phyloP scores from a whole-genome alignment of 2,329 filamentous ascomycete species.

The Balansia obtecta region DNA sequence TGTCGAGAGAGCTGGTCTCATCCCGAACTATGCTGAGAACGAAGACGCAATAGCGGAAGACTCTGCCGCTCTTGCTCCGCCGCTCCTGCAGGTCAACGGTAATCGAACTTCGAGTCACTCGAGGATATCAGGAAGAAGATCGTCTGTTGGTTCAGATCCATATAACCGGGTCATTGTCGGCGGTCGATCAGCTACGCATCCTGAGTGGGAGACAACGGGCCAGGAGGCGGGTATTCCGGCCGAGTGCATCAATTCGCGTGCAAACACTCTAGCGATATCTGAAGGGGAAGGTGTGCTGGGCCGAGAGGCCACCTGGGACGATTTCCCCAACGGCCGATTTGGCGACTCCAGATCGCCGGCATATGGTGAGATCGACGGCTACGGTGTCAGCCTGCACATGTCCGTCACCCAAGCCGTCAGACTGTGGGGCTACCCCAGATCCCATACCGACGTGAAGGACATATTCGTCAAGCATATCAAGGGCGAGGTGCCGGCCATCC shows the following conservation, averaged over 20 bases:
- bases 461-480: constrained; percentile 74
- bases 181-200: constrained; percentile 43
- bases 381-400: constrained; percentile 90
- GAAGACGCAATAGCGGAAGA: constrained; percentile 41
- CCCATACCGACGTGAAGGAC: constrained; percentile 57
- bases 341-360: constrained; percentile 86
- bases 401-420: constrained; percentile 70
- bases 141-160: constrained; percentile 71
- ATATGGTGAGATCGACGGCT: constrained; percentile 96
- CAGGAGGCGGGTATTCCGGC: constrained; percentile 66
- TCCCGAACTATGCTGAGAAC: constrained; percentile 48
- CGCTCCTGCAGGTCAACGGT: constrained; percentile 36
- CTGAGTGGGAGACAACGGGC: constrained; percentile 60
- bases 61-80: constrained; percentile 11
- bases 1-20: constrained; percentile 72
- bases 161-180: constrained; percentile 81
- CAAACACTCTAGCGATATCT: constrained; percentile 82
- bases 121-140: constrained; percentile 48
- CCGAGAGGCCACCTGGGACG: constrained; percentile 95
- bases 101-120: constrained; percentile 20
- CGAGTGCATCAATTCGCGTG: constrained; percentile 61
- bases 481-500: constrained; percentile 68
- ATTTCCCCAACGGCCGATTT: constrained; percentile 93
- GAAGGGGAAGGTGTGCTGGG: constrained; percentile 85
- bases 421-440: constrained; percentile 73